Percentiles rank a stretch among this genome's conserved stretches.
Conservation (phyloP, 257 asterid species). For the Solanum phureja region DNA sequence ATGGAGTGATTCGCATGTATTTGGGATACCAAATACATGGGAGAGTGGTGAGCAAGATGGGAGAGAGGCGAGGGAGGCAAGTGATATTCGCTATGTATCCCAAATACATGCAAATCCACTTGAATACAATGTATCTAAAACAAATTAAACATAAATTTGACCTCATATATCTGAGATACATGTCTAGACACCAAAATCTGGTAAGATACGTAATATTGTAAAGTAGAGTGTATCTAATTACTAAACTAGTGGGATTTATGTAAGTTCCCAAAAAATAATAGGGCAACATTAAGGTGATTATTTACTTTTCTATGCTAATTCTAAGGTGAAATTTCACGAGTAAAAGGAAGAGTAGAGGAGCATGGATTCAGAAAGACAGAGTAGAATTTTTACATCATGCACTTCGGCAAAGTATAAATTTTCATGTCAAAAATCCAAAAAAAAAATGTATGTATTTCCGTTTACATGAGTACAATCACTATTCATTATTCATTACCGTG, state of each 20-base stretch:
- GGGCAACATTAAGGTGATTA: neutral
- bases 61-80: too few relatives aligned
- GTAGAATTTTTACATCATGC: neutral
- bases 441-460: neutral
- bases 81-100: neutral
- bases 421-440: neutral
- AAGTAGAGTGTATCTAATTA: neutral
- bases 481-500: too few relatives aligned
- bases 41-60: too few relatives aligned
- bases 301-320: neutral
- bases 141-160: neutral
- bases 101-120: too few relatives aligned
- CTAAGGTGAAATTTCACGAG: neutral
- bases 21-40: too few relatives aligned
- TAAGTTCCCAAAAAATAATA: neutral
- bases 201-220: too few relatives aligned
- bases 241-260: neutral
- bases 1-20: too few relatives aligned
- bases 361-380: neutral
- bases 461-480: neutral
- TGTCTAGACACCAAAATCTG: neutral
- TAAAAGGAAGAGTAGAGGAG: neutral
- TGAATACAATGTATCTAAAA: too few relatives aligned
- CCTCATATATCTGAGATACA: neutral
- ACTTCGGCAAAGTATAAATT: neutral